Percentiles rank a stretch among this genome's conserved stretches.
phyloP scores from a whole-genome alignment of 441 rosid genomes.

The Macaranga tanarius region DNA sequence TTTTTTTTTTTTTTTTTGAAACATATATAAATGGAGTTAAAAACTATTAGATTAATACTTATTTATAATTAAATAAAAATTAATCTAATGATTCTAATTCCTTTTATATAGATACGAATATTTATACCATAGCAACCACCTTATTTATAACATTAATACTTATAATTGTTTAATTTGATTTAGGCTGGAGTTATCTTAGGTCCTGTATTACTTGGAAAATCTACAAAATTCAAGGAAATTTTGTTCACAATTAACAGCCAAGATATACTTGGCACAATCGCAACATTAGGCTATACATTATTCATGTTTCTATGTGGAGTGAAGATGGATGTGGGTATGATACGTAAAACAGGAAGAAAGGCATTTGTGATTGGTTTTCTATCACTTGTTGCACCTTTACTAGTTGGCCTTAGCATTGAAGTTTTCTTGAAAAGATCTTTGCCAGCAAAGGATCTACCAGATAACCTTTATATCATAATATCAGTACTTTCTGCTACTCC shows the following conservation, averaged over 20 bases:
- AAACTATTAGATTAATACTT: no score
- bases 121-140: no score
- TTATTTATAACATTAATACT: background rate
- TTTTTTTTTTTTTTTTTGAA: no score
- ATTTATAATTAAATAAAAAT: no score
- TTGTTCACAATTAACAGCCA: background rate
- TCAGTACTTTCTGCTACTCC: slow-evolving; percentile 24
- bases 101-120: no score
- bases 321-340: slow-evolving; percentile 35
- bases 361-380: slow-evolving; percentile 33
- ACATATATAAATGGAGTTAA: no score
- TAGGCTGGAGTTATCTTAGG: slow-evolving; percentile 12
- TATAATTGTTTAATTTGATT: background rate
- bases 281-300: slow-evolving; percentile 30
- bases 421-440: background rate
- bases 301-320: slow-evolving; percentile 36
- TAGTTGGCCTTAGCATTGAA: background rate
- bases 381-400: slow-evolving; percentile 19
- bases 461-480: slow-evolving; percentile 1
- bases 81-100: no score
- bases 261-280: slow-evolving; percentile 19
- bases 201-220: background rate
- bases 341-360: slow-evolving; percentile 33
- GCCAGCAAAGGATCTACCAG: background rate
- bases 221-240: background rate